Base-by-base conservation (phyloP, 192 early-diverging fungal genomes). In the Linderina pennispora region DNA sequence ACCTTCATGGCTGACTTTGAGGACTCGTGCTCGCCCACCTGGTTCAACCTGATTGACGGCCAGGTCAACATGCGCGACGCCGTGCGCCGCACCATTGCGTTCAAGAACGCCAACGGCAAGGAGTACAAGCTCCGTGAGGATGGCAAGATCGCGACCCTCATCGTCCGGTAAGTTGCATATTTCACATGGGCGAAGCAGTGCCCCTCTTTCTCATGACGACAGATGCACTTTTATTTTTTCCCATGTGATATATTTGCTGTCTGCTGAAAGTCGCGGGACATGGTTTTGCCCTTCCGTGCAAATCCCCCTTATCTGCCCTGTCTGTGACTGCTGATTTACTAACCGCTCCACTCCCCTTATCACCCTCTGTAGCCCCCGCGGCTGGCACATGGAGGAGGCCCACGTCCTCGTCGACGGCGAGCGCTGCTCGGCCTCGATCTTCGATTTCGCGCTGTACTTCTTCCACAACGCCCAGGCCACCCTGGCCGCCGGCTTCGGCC, bases 1-100 rank as follows among this genome's bases (percentile, higher is more conserved):
- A 95, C 92, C 23, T 98, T 90, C 70, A 98, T 98, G 95, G 95
- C 95, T 23, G 95, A 98, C 71, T 94, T 98, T 65, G 95, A 98
- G 84, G 95, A 98, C 76, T 98, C 95, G 17, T 94, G 87, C 76
- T 82, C 90, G 14, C 95, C 95, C 26, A 95, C 92, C n/a, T 98
- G 92, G 92, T 84, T 88, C 49, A 94, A 91, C 82, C 75, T 84
- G 62, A 40, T 93, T 39, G 81, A 78, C 49, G 95, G 95, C 23
- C 90, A 93, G 68, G 73, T 85, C 77, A 98, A 98, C 77, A 65
- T 98, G 76, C 85, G 87, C 62, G 95, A 98, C 61, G 95, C 95
- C 21, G 79, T 90, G 45, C 81, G 78, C 62, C 80, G 91, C 54
- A 81, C 78, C 41, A 95, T 98, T 72, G 65, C 81, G 37, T 94